phyloP scores from a whole-genome alignment of 1,284 basidiomycete genomes.

The Inonotus obliquus region DNA sequence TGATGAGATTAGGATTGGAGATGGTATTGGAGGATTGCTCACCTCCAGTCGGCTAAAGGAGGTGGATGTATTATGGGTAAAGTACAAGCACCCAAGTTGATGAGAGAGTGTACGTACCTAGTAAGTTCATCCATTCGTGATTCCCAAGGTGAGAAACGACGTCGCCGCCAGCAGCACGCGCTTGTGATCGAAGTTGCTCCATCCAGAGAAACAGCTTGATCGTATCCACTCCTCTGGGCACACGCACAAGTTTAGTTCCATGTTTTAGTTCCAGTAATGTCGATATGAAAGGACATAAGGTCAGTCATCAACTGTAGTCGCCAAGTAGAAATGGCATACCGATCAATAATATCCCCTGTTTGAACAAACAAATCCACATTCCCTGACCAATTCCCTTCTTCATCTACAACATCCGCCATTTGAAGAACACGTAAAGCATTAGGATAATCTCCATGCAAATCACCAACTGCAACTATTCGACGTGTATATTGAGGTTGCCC shows the following conservation, averaged over 20 bases:
- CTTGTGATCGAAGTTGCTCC: conserved; percentile 77
- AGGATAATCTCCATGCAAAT: conserved; percentile 73
- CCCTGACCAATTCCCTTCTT: conserved; percentile 72
- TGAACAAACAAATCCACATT: conserved; percentile 82
- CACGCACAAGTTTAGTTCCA: conserved; percentile 4
- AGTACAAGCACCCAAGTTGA: background rate
- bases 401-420: conserved; percentile 70
- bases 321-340: conserved; percentile 37
- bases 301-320: conserved; percentile 2
- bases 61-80: conserved; percentile 11
- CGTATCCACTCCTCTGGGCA: conserved; percentile 75
- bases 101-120: conserved; percentile 45
- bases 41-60: conserved; percentile 77
- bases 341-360: conserved; percentile 91
- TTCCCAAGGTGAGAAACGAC: conserved; percentile 84
- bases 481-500: conserved; percentile 24
- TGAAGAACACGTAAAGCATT: conserved; percentile 72
- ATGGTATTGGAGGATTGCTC: conserved; percentile 14
- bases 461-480: conserved; percentile 74
- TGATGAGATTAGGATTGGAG: background rate
- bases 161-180: conserved; percentile 59
- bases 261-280: background rate
- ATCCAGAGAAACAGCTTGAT: conserved; percentile 79
- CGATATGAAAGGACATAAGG: background rate
- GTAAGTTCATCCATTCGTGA: conserved; percentile 87